These are phyloP conservation scores for Amylostereum chailletii DNA, from an alignment of 1,284 basidiomycete species.

Conservation along the genomic window DNA sequence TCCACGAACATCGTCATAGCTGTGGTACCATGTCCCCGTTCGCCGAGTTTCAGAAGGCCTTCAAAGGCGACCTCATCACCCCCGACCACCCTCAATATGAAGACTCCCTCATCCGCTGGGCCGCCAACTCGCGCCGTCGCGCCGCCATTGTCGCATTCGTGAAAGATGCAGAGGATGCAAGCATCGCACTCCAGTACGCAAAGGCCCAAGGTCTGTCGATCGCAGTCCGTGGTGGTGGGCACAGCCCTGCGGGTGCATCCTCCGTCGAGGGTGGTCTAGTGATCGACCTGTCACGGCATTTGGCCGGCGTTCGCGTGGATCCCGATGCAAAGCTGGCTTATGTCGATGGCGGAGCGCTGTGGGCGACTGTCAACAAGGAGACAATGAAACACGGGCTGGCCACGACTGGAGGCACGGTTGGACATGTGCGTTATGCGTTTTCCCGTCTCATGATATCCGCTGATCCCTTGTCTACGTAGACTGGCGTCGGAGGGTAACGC, in stretches of 20 bases:
- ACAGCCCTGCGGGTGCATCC: slow-evolving; percentile 39
- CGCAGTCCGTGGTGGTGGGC: slow-evolving; percentile 44
- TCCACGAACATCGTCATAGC: too few species aligned
- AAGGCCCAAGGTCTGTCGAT: slow-evolving; percentile 28
- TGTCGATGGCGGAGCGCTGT: slow-evolving; percentile 45
- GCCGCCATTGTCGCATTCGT: neutral
- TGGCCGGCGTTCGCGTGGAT: slow-evolving; percentile 36
- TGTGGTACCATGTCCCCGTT: slow-evolving; percentile 3
- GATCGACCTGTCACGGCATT: slow-evolving; percentile 43
- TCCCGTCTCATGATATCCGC: neutral
- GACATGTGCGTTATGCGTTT: slow-evolving; percentile 28
- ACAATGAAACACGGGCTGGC: slow-evolving; percentile 39
- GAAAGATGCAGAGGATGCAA: slow-evolving; percentile 37
- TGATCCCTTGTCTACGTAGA: slow-evolving; percentile 19
- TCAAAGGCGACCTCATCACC: slow-evolving; percentile 32
- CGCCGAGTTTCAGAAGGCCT: slow-evolving; percentile 8
- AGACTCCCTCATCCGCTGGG: neutral
- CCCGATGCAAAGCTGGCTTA: slow-evolving; percentile 29
- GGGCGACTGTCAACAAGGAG: slow-evolving; percentile 41
- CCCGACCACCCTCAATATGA: neutral
- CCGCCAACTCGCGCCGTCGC: neutral
- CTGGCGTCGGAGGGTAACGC: slow-evolving; percentile 43
- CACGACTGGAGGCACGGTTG: slow-evolving; percentile 44
- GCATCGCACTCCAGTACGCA: slow-evolving; percentile 32
- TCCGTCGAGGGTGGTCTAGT: slow-evolving; percentile 45